Percentiles rank a stretch among this genome's conserved stretches.
Conservation (phyloP, 2,329 filamentous ascomycete genomes). For the Penicillium sclerotiorum region DNA sequence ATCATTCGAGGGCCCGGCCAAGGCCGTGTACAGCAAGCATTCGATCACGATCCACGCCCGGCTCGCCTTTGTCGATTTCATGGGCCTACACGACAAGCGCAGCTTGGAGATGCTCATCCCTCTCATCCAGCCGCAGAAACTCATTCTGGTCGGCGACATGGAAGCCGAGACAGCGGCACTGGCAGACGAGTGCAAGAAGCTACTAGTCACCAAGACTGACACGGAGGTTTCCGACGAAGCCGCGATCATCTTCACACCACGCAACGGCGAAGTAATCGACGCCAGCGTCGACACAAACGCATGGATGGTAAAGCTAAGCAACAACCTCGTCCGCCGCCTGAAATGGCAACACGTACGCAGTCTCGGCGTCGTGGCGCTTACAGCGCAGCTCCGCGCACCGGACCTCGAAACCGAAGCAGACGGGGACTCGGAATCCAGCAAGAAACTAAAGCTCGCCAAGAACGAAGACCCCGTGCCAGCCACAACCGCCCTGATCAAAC, state of each 20-base stretch:
- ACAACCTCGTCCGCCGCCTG: constrained; percentile 78
- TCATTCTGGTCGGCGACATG: constrained; percentile 86
- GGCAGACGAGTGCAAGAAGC: constrained; percentile 75
- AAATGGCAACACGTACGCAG: constrained; percentile 94
- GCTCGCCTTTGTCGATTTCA: constrained; percentile 88
- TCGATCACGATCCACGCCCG: constrained; percentile 70
- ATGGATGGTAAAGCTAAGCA: constrained; percentile 90
- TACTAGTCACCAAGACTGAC: constrained; percentile 54
- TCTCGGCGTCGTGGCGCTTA: constrained; percentile 89
- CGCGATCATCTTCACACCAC: constrained; percentile 76
- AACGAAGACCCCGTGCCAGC: constrained; percentile 42
- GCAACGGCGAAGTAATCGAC: constrained; percentile 72
- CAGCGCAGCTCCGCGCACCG: constrained; percentile 66
- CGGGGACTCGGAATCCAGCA: constrained; percentile 43
- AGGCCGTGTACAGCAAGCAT: constrained; percentile 67
- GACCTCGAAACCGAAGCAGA: constrained; percentile 37
- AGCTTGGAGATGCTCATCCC: constrained; percentile 94
- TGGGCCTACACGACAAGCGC: constrained; percentile 88
- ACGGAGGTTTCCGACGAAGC: constrained; percentile 46
- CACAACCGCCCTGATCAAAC: constrained; percentile 16
- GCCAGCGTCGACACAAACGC: constrained; percentile 97
- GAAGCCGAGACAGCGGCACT: constrained; percentile 76
- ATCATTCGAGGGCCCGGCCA: constrained; percentile 68
- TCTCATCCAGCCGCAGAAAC: constrained; percentile 87
- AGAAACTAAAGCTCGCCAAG: constrained; percentile 56